Conservation (phyloP, 2,329 filamentous ascomycete genomes). For the Trichoderma cornu-damae region DNA sequence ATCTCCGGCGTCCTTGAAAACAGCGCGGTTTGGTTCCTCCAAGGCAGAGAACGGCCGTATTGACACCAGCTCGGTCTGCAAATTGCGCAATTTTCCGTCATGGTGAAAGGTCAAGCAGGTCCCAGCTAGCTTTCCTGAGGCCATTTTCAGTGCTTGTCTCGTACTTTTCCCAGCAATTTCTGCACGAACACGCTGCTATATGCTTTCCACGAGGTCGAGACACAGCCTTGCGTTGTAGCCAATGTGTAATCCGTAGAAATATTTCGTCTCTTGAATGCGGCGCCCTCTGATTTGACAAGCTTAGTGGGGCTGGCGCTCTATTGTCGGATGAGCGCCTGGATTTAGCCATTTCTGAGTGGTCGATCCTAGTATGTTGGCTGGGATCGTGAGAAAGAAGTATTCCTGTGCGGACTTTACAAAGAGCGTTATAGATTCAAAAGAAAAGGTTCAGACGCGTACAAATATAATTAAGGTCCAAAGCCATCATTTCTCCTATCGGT, state of each 20-base stretch:
- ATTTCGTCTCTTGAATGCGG: neutral
- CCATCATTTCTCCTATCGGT: neutral
- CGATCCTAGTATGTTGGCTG: neutral
- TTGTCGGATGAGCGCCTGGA: neutral
- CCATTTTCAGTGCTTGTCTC: neutral
- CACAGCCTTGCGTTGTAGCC: neutral
- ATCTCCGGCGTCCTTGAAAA: slow-evolving; percentile 54
- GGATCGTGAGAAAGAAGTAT: neutral
- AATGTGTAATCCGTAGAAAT: neutral
- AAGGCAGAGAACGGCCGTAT: slow-evolving; percentile 47
- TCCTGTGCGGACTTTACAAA: neutral
- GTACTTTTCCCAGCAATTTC: neutral
- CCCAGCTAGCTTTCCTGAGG: slow-evolving; percentile 15
- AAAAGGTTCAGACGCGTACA: too few species aligned
- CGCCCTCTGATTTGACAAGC: neutral
- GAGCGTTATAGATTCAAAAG: too few species aligned
- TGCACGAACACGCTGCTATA: neutral
- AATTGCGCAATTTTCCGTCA: slow-evolving; percentile 39
- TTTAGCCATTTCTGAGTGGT: neutral
- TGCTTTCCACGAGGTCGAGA: neutral
- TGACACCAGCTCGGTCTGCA: slow-evolving; percentile 42
- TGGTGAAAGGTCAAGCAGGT: slow-evolving; percentile 44
- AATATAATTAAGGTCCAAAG: neutral
- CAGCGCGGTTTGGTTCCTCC: slow-evolving; percentile 44
- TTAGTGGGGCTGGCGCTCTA: slow-evolving; percentile 14